Conservation (phyloP, 257 asterid species). For the Solanum ahanhuiri region DNA sequence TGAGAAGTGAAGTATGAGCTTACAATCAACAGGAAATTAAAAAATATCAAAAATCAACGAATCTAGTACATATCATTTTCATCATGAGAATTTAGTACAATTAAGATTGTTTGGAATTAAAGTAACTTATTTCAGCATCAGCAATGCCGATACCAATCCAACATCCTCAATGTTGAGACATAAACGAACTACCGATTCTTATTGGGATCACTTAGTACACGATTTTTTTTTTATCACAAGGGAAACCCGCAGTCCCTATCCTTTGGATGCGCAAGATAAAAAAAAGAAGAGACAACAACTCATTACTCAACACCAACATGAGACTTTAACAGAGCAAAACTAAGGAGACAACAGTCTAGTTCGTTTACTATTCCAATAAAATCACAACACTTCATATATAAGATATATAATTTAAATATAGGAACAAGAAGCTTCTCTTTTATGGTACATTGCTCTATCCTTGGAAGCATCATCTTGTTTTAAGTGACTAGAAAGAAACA, state of each 20-base stretch:
- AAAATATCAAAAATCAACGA: not conserved
- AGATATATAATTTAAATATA: not conserved
- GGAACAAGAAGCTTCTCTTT: not conserved
- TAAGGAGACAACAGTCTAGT: not conserved
- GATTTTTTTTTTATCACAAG: not conserved
- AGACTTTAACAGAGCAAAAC: not conserved
- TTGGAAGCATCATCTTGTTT: not conserved
- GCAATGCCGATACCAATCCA: not conserved
- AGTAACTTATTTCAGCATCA: not conserved
- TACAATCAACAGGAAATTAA: not conserved
- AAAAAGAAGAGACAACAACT: not conserved
- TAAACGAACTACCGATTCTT: not conserved
- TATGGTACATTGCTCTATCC: not conserved
- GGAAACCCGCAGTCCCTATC: not conserved
- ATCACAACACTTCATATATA: not conserved
- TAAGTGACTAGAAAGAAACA: not conserved
- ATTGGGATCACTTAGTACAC: not conserved
- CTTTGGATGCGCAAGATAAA: not conserved
- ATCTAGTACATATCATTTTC: not conserved
- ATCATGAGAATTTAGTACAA: not conserved
- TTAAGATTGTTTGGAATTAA: not conserved
- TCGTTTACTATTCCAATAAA: not conserved
- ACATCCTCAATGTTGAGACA: not conserved
- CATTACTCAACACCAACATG: not conserved
- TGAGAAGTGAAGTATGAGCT: not conserved